Percentiles rank a stretch among this genome's conserved stretches.
Conservation (phyloP, 768 basidiomycete genomes). For the Lactarius evosmus region DNA sequence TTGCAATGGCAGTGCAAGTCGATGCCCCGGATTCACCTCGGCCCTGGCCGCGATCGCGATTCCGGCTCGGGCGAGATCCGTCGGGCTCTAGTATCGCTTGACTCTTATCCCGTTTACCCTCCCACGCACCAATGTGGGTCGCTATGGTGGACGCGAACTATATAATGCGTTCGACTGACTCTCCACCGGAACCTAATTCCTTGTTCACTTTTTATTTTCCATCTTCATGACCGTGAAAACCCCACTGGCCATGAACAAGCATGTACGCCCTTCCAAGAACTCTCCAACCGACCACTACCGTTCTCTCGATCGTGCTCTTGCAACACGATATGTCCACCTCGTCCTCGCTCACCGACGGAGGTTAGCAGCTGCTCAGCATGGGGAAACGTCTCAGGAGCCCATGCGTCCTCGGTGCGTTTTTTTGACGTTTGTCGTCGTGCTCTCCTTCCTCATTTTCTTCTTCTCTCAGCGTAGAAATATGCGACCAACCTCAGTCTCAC, state of each 20-base stretch:
- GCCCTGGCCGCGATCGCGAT: not conserved
- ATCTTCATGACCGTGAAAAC: slow-evolving; percentile 24
- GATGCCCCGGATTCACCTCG: not conserved
- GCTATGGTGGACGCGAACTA: not conserved
- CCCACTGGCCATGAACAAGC: slow-evolving; percentile 13
- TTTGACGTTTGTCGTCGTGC: not conserved
- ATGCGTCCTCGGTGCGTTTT: slow-evolving; percentile 28
- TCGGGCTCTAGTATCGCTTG: not conserved
- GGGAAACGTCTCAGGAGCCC: not conserved
- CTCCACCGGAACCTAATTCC: not conserved
- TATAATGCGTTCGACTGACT: not conserved
- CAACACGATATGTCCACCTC: slow-evolving; percentile 22
- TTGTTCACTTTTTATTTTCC: not conserved
- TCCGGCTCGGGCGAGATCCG: too few relatives aligned
- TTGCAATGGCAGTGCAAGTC: too few relatives aligned
- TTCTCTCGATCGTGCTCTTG: slow-evolving; percentile 26
- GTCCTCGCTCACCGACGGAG: slow-evolving; percentile 27
- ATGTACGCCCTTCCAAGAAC: not conserved
- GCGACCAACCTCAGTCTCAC: slow-evolving; percentile 43
- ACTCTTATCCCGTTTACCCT: not conserved
- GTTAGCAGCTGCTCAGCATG: slow-evolving; percentile 10
- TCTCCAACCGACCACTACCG: slow-evolving; percentile 14
- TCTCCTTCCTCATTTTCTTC: not conserved
- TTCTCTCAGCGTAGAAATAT: slow-evolving; percentile 46
- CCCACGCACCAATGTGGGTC: not conserved